Base-by-base conservation (phyloP, 2,329 filamentous ascomycete genomes). In the Cladosporium sp. region DNA sequence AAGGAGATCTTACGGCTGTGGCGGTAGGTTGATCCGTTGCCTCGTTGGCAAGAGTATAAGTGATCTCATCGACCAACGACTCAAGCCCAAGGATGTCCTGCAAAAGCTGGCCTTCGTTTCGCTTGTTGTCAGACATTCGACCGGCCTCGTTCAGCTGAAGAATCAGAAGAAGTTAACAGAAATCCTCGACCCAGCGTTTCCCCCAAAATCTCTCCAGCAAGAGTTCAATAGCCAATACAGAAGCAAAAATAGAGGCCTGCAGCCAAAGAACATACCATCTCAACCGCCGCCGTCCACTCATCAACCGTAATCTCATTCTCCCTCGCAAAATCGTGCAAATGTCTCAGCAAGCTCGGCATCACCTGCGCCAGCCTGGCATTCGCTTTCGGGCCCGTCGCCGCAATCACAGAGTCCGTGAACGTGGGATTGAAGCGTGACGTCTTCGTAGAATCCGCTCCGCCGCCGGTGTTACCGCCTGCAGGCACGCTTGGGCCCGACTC, bases 1-100 rank as follows among this genome's bases (percentile, higher is more conserved):
- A 12, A 2, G 10, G 41, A 4, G 8, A 47, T 47, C 63, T 51
- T 38, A 64, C 61, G 24, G 92, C 88, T 4, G 90, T 91, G 2
- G 91, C 86, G 5, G 92, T 95, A 12, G 88, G 83, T 28, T 77
- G 74, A 65, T 80, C 78, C 26, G 66, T 67, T 0, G 82, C 82
- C 47, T 84, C 83, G 59, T 84, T 84, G 34, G 85, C 84, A 60
- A 86, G 81, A 68, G 87, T 88, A 79, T 88, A 90, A 65, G 90
- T 92, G 74, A 95, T 94, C 76, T 94, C 91, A 76, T 94, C 92
- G 57, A 93, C 90, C 59, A 83, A 77, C 1, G 70, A 70, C 74
- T 88, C 86, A 36, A 88, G 77, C 24, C 86, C 86, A 38, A 88
- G 79, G 41, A 88, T 78, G 71, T 87, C 86, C 71, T 82, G 86